These are phyloP conservation scores for Penicillium psychrofluorescens DNA, from an alignment of 495 filamentous ascomycete species.

Conservation along the genomic window DNA sequence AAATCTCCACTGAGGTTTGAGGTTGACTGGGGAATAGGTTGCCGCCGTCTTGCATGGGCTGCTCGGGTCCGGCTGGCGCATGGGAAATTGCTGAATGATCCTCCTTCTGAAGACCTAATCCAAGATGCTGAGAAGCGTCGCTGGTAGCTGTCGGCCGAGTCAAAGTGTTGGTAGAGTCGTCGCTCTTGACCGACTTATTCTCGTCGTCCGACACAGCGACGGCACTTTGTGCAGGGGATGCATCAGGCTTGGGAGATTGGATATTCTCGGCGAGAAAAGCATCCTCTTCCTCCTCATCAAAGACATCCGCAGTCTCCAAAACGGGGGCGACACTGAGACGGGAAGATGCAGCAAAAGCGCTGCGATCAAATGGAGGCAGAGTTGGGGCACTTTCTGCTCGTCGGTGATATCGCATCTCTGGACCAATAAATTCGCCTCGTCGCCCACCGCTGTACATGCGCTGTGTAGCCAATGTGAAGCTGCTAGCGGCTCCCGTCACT, in stretches of 20 bases:
- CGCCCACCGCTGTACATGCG: conserved; percentile 83
- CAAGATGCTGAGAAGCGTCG: conserved; percentile 24
- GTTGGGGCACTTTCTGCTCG: conserved; percentile 89
- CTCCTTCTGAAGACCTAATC: conserved; percentile 42
- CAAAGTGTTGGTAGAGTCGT: conserved; percentile 32
- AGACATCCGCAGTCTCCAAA: conserved; percentile 74
- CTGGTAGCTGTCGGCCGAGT: conserved; percentile 23
- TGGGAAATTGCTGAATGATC: background rate
- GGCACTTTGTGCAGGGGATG: background rate
- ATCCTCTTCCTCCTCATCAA: conserved; percentile 94
- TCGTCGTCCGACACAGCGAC: conserved; percentile 6
- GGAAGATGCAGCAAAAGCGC: conserved; percentile 49
- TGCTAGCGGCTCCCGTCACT: conserved; percentile 43
- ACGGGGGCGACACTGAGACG: conserved; percentile 59
- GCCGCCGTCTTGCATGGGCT: background rate
- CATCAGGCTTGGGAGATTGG: conserved; percentile 21
- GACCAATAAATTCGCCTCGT: conserved; percentile 64
- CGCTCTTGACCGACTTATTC: conserved; percentile 27
- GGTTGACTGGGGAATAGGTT: conserved; percentile 17
- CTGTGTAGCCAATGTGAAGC: conserved; percentile 54
- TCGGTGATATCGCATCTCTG: conserved; percentile 84
- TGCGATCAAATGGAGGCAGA: conserved; percentile 72
- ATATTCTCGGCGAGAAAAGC: conserved; percentile 39
- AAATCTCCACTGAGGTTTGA: conserved; percentile 20
- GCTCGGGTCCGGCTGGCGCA: background rate